Evolutionary conservation across 768 basidiomycete species (phyloP).

Genomic region (Pulveroboletus sp.): DNA sequence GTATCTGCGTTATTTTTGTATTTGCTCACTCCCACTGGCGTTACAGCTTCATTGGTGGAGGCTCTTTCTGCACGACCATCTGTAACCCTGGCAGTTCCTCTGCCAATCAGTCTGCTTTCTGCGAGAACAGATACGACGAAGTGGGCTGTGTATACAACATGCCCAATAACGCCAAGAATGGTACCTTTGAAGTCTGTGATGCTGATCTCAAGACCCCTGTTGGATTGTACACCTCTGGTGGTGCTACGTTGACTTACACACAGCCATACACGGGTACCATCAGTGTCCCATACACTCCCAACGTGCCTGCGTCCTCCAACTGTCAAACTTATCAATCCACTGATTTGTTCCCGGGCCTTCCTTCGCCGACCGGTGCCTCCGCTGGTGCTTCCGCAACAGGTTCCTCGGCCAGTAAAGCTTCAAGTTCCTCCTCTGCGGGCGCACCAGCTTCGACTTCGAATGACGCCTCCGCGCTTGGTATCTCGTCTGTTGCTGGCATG

Average conservation of each 20-base stretch:
- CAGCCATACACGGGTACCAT: constrained; percentile 36
- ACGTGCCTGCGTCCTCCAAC: constrained; percentile 40
- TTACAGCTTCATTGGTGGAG: constrained; percentile 58
- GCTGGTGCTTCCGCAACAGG: constrained; percentile 5
- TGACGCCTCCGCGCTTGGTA: constrained; percentile 22
- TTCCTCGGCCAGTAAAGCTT: constrained; percentile 1
- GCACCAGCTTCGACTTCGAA: constrained; percentile 15
- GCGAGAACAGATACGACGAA: constrained; percentile 69
- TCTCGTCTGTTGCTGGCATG: constrained; percentile 32
- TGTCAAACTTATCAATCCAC: constrained; percentile 35
- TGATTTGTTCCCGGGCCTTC: constrained; percentile 32
- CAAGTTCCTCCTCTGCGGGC: constrained; percentile 13
- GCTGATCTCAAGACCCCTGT: constrained; percentile 60
- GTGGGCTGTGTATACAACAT: constrained; percentile 73
- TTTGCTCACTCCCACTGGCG: background rate
- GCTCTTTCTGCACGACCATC: constrained; percentile 62
- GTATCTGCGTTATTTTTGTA: constrained; percentile 13
- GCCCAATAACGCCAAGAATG: constrained; percentile 54
- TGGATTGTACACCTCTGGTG: constrained; percentile 44
- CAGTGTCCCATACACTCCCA: constrained; percentile 38
- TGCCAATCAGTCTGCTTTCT: constrained; percentile 40
- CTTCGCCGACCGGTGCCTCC: background rate
- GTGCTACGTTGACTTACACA: constrained; percentile 38
- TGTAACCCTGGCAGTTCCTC: constrained; percentile 54
- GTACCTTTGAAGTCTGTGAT: constrained; percentile 60